A percentile compares a stretch with the other conserved stretches of the same genome.
Conservation (phyloP, 257 asterid species). For the Nyctanthes arbortristis region DNA sequence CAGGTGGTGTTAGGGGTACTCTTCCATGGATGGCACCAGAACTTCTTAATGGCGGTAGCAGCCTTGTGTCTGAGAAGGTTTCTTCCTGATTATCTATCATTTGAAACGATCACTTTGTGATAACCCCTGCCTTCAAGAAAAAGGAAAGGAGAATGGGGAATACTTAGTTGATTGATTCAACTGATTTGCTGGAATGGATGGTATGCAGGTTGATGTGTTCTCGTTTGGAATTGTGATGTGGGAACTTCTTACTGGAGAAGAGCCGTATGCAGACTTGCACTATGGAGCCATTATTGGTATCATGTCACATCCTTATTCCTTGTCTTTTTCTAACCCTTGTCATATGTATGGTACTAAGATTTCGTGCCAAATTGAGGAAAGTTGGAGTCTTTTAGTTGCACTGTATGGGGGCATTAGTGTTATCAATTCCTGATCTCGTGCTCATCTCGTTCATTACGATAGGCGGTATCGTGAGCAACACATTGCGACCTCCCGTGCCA, state of each 20-base stretch:
- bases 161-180: background rate
- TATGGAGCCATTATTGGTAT: constrained; percentile 95
- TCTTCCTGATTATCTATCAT: background rate
- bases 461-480: constrained; percentile 98
- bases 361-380: background rate
- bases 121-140: background rate
- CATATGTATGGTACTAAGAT: background rate
- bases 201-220: constrained; percentile 81
- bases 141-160: background rate
- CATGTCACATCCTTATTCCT: background rate
- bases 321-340: background rate
- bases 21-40: constrained; percentile 99
- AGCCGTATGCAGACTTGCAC: constrained; percentile 91
- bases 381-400: too few species aligned
- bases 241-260: constrained; percentile 98
- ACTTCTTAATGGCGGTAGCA: constrained; percentile 97
- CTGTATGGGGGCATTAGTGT: too few species aligned
- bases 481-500: constrained; percentile 85
- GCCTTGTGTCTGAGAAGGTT: constrained; percentile 98
- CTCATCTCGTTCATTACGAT: background rate
- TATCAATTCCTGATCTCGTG: too few species aligned
- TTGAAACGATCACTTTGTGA: background rate
- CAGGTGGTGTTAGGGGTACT: constrained; percentile 99
- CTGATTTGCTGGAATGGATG: background rate
- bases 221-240: constrained; percentile 98